A percentile compares a stretch with the other conserved stretches of the same genome.
Conservation (phyloP, 2,329 filamentous ascomycete species). For the Dothideomycetes sp. region DNA sequence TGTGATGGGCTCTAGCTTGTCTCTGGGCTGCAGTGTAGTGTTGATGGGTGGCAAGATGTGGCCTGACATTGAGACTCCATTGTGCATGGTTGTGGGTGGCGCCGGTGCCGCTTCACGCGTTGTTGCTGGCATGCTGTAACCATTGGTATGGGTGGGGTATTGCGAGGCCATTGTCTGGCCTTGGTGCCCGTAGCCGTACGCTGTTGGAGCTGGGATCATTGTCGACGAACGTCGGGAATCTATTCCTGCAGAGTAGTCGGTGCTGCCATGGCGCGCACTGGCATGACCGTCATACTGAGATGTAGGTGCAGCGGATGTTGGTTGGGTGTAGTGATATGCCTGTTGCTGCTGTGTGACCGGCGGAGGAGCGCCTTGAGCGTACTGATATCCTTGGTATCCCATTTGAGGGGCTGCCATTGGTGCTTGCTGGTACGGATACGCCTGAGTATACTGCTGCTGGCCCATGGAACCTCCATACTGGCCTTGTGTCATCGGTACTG, state of each 20-base stretch:
- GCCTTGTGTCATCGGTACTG: conserved; percentile 25
- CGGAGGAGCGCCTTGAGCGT: conserved; percentile 17
- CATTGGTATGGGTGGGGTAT: conserved; percentile 21
- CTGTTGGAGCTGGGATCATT: conserved; percentile 26
- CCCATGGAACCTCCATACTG: conserved; percentile 20
- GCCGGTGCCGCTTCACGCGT: conserved; percentile 14
- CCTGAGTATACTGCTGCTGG: conserved; percentile 12
- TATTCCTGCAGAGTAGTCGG: conserved; percentile 24
- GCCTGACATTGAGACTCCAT: conserved; percentile 8
- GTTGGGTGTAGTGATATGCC: conserved; percentile 28
- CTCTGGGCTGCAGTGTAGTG: conserved; percentile 22
- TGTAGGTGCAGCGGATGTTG: conserved; percentile 18
- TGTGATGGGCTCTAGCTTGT: conserved; percentile 32
- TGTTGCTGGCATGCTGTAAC: conserved; percentile 16
- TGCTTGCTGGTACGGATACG: conserved; percentile 6
- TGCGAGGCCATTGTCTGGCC: conserved; percentile 21
- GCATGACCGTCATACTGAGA: conserved; percentile 25
- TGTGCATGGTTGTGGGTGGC: conserved; percentile 11
- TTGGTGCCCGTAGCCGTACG: conserved; percentile 18
- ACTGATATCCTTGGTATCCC: conserved; percentile 16
- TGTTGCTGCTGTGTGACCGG: conserved; percentile 23
- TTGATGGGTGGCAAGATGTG: conserved; percentile 32
- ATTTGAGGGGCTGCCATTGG: conserved; percentile 15
- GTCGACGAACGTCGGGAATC: conserved; percentile 30
- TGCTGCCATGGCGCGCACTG: conserved; percentile 25